Evolutionary conservation across 2,329 filamentous ascomycete species (phyloP), one percentile per base, ranked within the genome.

Genomic region (Trichoderma hamatum): DNA sequence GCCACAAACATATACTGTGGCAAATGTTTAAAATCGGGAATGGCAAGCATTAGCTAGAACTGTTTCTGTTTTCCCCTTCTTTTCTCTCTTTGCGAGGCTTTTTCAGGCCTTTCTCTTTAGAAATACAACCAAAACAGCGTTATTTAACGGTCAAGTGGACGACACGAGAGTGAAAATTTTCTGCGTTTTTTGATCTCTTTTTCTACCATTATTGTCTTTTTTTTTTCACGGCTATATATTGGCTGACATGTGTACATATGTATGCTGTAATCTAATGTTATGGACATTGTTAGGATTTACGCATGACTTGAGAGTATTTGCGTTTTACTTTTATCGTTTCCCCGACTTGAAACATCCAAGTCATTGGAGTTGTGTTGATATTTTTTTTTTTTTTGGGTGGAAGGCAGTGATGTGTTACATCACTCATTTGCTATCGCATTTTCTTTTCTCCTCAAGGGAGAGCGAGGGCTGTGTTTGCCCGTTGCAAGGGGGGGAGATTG

Each of bases 311-410:
- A 56, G 62, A 36, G 34, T 55, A n/a, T 30, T 49, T 49, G 46
- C n/a, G 46, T 49, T 49, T 49, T 49, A 24, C 24, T 49, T 56
- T 62, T 19, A 43, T 43, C 16, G 39, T 43, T 43, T 43, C 5
- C 39, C 19, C 55, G 34, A 56, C 62, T 56, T 52, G 51, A 24
- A 56, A 16, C 7, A 39, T 32, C 26, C 51, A 26, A 26, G 52
- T 46, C 52, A 36, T 43, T 56, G 62, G 62, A 56, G 62, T 65
- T 65, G 28, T 65, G 62, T 34, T 55, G 49, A 65, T n/a, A 11
- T 55, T 46, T 63, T 34, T 46, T 59, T 36, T 34, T 61, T 30
- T 30, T 59, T 59, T 51, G 43, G 34, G 36, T 28, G 63, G 21
- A 21, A 46, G 32, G 16, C 9, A 1, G 30, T 36, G 36, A 56